These are phyloP conservation scores for Cucumis variabilis DNA, from an alignment of 331 rosid genomes.

Conservation along the genomic window DNA sequence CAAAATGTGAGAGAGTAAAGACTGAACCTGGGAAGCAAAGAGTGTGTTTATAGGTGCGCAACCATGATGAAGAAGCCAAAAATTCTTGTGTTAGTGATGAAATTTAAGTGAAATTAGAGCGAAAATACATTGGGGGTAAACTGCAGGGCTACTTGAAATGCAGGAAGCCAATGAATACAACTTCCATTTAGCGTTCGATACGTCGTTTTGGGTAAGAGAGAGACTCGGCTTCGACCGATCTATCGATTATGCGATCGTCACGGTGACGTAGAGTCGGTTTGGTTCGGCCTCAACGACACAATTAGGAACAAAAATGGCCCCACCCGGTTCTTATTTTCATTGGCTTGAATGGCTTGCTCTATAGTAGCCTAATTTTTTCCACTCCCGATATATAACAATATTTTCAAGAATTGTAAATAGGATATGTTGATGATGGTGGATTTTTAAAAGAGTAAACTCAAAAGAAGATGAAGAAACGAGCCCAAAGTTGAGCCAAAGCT, in stretches of 20 bases:
- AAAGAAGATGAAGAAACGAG: no score
- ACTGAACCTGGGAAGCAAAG: constrained; percentile 6
- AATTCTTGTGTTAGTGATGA: background rate
- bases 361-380: no score
- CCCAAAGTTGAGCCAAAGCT: no score
- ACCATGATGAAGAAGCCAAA: background rate
- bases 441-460: no score
- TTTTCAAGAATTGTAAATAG: no score
- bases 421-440: no score
- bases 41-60: background rate
- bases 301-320: background rate
- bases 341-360: no score
- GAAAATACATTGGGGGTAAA: background rate
- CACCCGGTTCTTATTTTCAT: background rate
- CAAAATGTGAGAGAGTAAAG: background rate
- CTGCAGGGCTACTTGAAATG: background rate
- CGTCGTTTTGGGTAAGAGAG: constrained; percentile 4
- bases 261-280: constrained; percentile 21
- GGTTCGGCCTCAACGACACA: background rate
- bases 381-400: no score
- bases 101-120: constrained; percentile 1
- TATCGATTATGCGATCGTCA: constrained; percentile 1
- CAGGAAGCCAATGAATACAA: background rate
- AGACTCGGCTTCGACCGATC: background rate
- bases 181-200: constrained; percentile 13